phyloP scores from a whole-genome alignment of 2,329 filamentous ascomycete genomes.

The Aspergillus thermomutatus region DNA sequence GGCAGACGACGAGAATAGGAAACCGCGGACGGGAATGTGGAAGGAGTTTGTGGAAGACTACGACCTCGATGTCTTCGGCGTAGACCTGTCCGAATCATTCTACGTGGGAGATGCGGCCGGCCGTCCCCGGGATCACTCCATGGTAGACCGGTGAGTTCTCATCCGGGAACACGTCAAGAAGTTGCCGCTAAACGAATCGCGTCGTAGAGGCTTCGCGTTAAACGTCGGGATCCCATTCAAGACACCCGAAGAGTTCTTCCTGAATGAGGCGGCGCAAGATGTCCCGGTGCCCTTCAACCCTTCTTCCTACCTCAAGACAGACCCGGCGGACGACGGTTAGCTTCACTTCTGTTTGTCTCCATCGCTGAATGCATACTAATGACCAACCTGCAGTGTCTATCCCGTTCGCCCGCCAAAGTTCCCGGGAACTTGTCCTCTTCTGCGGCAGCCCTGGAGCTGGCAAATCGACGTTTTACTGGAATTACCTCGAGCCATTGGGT shows the following conservation, averaged over 20 bases:
- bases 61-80: conserved; percentile 51
- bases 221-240: conserved; percentile 78
- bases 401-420: conserved; percentile 57
- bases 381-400: conserved; percentile 16
- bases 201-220: conserved; percentile 71
- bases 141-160: conserved; percentile 52
- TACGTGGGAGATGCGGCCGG: conserved; percentile 85
- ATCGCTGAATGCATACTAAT: not conserved
- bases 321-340: conserved; percentile 31
- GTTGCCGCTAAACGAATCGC: not conserved
- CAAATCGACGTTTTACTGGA: conserved; percentile 89
- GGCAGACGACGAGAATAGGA: conserved; percentile 74
- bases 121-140: conserved; percentile 56
- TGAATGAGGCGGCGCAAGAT: conserved; percentile 61
- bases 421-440: conserved; percentile 75
- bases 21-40: conserved; percentile 91
- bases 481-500: conserved; percentile 68
- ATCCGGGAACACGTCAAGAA: not conserved
- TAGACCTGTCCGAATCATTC: conserved; percentile 71
- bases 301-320: conserved; percentile 47
- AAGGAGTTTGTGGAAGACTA: conserved; percentile 61
- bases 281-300: conserved; percentile 73
- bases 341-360: conserved; percentile 1
- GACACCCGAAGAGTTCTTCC: conserved; percentile 91
- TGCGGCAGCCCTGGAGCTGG: conserved; percentile 86